Evolutionary conservation across 371 early-diverging fungal genomes (phyloP), one percentile per base, ranked within the genome.

Genomic region (Smittium mucronatum): DNA sequence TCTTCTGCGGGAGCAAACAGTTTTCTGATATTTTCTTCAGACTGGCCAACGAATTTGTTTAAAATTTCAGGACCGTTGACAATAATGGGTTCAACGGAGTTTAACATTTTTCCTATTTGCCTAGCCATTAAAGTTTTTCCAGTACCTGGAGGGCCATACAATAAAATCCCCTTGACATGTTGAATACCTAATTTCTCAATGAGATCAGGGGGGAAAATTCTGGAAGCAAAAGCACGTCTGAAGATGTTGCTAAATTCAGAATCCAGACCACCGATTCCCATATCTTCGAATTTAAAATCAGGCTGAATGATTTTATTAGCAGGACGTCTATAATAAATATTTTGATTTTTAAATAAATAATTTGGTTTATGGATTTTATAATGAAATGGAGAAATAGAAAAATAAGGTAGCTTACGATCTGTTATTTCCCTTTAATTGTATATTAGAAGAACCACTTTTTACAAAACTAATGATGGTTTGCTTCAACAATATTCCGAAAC

Each of bases 101-200:
- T 96, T 72, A 99, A 81, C 92, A 99, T 94, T 71, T 95, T 93
- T 34, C 99, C 99, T 70, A 99, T 99, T 78, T 99, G 96, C 31
- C 99, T 87, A 8, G 99, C 99, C 88, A 99, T 97, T 68, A 99
- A 80, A 15, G 99, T 99, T 80, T 99, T 99, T 70, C 99, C 99
- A 0, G 99, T 99, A 71, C 98, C 99, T 0, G 99, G 99, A 36
- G 99, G 99, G 36, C 98, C 94, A 76, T 87, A 89, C 1, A 93
- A 78, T 57, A 92, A 77, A 63, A 92, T 86, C 76, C 97, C 98
- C 81, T 93, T 95, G 63, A 98, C 98, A 81, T 99, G 99, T 74
- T 93, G 93, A 59, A 99, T 98, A 17, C 99, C 99, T 64, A 97
- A 81, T 75, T 93, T 93, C 72, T 96, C 94, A 17, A 98, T 97